These are phyloP conservation scores for Boletus sp. DNA, from an alignment of 768 basidiomycete species.

Conservation along the genomic window DNA sequence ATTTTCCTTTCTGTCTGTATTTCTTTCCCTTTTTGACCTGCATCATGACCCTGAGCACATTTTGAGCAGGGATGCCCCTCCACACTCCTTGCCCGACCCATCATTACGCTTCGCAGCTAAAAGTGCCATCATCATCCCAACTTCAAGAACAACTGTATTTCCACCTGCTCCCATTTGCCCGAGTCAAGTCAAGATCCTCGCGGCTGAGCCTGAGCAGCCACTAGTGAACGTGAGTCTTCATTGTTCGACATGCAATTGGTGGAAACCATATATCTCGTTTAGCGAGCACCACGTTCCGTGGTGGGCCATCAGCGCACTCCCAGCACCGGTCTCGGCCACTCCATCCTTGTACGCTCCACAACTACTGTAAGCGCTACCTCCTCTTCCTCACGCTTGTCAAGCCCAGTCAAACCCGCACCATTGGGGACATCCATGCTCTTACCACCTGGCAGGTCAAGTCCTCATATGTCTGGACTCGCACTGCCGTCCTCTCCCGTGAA, in stretches of 20 bases:
- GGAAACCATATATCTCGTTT: slow-evolving; percentile 5
- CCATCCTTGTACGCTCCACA: slow-evolving; percentile 39
- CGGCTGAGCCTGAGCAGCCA: slow-evolving; percentile 30
- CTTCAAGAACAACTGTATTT: too few relatives aligned
- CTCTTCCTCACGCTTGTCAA: slow-evolving; percentile 61
- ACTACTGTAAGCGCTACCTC: slow-evolving; percentile 29
- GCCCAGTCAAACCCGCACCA: slow-evolving; percentile 51
- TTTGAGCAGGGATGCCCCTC: too few relatives aligned
- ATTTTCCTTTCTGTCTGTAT: too few relatives aligned
- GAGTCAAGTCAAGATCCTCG: slow-evolving; percentile 73
- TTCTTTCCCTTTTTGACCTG: too few relatives aligned
- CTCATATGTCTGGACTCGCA: slow-evolving; percentile 28
- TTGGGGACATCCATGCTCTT: slow-evolving; percentile 27
- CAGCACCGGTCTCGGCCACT: slow-evolving; percentile 46
- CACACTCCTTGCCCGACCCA: too few relatives aligned
- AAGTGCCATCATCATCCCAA: too few relatives aligned
- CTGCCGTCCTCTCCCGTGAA: slow-evolving; percentile 56
- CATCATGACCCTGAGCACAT: too few relatives aligned
- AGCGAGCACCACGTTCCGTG: slow-evolving; percentile 34
- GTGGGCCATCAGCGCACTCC: slow-evolving; percentile 60
- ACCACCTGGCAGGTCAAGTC: slow-evolving; percentile 28
- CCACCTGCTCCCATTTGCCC: too few relatives aligned
- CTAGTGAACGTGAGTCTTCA: slow-evolving; percentile 28
- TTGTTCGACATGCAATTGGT: not conserved
- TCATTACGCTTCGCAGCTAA: too few relatives aligned